Conservation (phyloP, 805 yeast species). For the Danielia reshetovae region DNA sequence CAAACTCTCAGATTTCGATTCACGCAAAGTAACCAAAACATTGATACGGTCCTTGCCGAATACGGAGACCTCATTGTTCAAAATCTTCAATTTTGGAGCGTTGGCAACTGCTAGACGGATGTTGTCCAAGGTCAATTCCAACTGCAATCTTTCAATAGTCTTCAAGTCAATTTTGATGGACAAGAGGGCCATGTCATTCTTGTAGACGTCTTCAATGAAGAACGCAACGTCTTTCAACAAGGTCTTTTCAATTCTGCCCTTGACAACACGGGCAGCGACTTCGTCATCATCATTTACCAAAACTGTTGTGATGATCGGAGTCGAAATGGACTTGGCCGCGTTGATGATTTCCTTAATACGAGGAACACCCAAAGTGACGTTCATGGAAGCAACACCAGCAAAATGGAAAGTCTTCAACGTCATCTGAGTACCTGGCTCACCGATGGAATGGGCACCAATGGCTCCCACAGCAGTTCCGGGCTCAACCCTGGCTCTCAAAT, state of each 20-base stretch:
- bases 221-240: slow-evolving; percentile 78
- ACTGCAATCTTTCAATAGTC: slow-evolving; percentile 84
- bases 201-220: slow-evolving; percentile 92
- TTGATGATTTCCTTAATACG: slow-evolving; percentile 97
- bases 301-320: slow-evolving; percentile 94
- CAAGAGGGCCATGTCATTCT: slow-evolving; percentile 69
- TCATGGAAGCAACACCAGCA: slow-evolving; percentile 96
- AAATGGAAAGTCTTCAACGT: slow-evolving; percentile 96
- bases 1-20: slow-evolving; percentile 33
- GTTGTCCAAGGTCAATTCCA: slow-evolving; percentile 82
- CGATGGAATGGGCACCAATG: slow-evolving; percentile 97
- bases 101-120: slow-evolving; percentile 75
- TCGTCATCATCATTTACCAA: slow-evolving; percentile 91
- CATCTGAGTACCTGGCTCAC: slow-evolving; percentile 99
- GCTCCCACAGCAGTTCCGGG: slow-evolving; percentile 99
- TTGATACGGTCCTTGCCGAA: slow-evolving; percentile 63
- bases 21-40: slow-evolving; percentile 49
- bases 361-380: slow-evolving; percentile 95
- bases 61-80: slow-evolving; percentile 65
- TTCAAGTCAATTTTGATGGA: slow-evolving; percentile 77
- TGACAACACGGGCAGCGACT: slow-evolving; percentile 97
- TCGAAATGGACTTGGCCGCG: slow-evolving; percentile 91
- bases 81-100: slow-evolving; percentile 88
- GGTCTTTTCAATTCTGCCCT: slow-evolving; percentile 95
- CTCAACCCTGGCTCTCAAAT: slow-evolving; percentile 86